Base-by-base conservation (phyloP, 129 eudicot genomes). In the Centrapalus pauciflorus region DNA sequence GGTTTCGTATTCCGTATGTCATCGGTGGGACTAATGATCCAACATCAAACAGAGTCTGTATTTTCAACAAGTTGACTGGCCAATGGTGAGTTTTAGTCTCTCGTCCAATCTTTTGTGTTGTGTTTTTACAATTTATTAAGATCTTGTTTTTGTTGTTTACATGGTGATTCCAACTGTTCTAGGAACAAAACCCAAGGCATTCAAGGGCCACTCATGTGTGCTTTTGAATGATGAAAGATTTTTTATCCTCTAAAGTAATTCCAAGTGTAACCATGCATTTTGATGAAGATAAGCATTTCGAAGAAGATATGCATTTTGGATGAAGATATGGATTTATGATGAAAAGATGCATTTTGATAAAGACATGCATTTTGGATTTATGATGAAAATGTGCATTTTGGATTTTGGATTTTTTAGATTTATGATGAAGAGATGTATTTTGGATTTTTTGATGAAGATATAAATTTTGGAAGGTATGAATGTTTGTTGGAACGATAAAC, bases 91-190 rank as follows among this genome's bases (percentile, higher is more conserved):
- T 67, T 79, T 64, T 68, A 43, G 49, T 20, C 7, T 30, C 57
- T 8, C 14, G 33, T 10, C n/a, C 66, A 32, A 2, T 16, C 3
- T 45, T 46, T 3, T 7, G 2, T 5, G 7, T 29, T 27, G 38
- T n/a, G 20, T 30, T 72, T 0, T 41, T 38, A 30, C 3, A 5
- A 23, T 25, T 70, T 17, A 13, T 40, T 55, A 74, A 57, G 33
- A 55, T 40, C 35, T 17, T 21, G 25, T 17, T 70, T 57, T 69
- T 40, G 34, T 46, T 68, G 34, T 26, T 61, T 68, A 25, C 74
- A 93, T 96, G 95, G 73, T 80, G 54, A 82, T 77, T 64, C 98
- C 98, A 10, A 84, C 77, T 21, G 77, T 93, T 58, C 64, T 88
- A 79, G 98, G 98, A 70, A 80, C 83, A 45, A 84, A 81, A 72